Base-by-base conservation (phyloP, 495 filamentous ascomycete species). In the Tuber indicum region DNA sequence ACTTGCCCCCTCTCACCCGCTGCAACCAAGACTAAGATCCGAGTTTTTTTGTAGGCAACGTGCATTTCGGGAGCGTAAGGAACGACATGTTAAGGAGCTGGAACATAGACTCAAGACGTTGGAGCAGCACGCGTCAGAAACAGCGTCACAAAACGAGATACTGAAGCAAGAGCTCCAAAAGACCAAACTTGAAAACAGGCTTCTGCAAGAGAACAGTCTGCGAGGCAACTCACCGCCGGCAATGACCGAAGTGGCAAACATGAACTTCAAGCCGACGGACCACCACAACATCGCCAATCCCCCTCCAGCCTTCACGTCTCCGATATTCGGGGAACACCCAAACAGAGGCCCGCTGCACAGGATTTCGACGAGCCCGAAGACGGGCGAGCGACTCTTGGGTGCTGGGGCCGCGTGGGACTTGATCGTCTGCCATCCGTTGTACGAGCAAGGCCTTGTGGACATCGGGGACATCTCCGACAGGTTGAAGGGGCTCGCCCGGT, bases 61-160 rank as follows among this genome's bases (percentile, higher is more conserved):
- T 82, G 96, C 96, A 71, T 99, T 98, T 84, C 93, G 96, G 75
- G 96, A 99, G 84, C 92, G 96, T 78, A 99, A 98, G 85, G 96
- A 98, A 84, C 90, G 91, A 69, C 94, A 96, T 81, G 93, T 98
- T 72, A 92, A 92, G 84, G 93, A 97, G 74, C 91, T 98, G 45
- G 95, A 98, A 85, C 88, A 89, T 72, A 96, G 96, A 82, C 91
- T 98, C 52, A 90, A 89, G 74, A 88, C 87, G 73, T 88, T 96
- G 39, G 91, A 94, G 84, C 79, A 81, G 41, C 77, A 83, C 3
- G 77, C 82, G 9, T 77, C 82, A 9, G 77, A 90, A 80, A 90
- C 91, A 74, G 88, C 88, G 74, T 96, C 93, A 44, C 94, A 99
- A 84, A 98, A 97, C 84, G 94, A 98, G 86, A 95, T 97, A 74